Base-by-base conservation (phyloP, 2,329 filamentous ascomycete species). In the Talaromyces amestolkiae region DNA sequence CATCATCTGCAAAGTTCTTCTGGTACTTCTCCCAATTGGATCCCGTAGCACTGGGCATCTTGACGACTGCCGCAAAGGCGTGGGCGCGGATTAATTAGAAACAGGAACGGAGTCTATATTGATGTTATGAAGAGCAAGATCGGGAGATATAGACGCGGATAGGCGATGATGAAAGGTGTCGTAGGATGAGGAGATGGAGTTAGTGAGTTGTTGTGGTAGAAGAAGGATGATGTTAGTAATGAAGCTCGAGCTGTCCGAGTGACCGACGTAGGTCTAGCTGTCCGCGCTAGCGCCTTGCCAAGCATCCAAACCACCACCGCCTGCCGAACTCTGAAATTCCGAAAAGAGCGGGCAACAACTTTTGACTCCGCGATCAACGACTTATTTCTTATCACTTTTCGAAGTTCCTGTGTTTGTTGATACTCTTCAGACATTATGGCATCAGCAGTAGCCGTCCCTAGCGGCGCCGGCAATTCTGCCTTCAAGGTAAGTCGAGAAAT, bases 1-100 rank as follows among this genome's bases (percentile, higher is more conserved):
- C 95, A 74, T 99, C 95, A 76, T 99, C 95, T 76, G 90, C 94
- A 77, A 92, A 99, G 77, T 89, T 93, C 86, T 98, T 97, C 83
- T 91, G 87, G 86, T 97, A 98, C 85, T 98, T 98, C 86, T 99
- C 95, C 95, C 95, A 99, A 86, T 88, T 92, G 80, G 86, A 83
- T 78, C 95, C 95, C 75, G 91, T 96, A 81, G 95, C 94, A 84
- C 91, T 94, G 86, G 93, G 93, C 93, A 97, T 87, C 78, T 72
- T 83, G 76, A 77, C 68, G 75, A 71, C 68, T 72, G 66, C 72
- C 72, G 70, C 67, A 69, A 69, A 63, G 58, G 65, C 61, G 61
- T 45, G 61, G 19, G 27, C 31, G 17, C 39, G n/a, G 54, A 54
- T 45, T 13, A 58, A 59, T 2, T 47, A 64, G 22, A 58, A 59